These are phyloP conservation scores for Talaromyces sp. DNA, from an alignment of 2,329 filamentous ascomycete genomes.

Conservation along the genomic window DNA sequence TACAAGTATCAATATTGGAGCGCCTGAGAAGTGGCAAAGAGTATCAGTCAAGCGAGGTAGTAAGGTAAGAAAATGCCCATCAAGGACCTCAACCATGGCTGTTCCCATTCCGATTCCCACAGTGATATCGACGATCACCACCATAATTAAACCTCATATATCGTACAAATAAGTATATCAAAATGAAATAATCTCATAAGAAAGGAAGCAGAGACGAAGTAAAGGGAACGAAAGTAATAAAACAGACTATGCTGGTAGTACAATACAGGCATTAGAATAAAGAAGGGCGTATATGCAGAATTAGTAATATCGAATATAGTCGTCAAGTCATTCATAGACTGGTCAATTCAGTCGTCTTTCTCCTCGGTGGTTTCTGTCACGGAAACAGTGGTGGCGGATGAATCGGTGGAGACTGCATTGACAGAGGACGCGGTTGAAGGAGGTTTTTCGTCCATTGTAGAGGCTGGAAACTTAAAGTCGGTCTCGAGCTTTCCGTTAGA, in stretches of 20 bases:
- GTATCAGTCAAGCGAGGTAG: not conserved
- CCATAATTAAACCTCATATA: conserved; percentile 1
- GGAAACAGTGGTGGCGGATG: conserved; percentile 10
- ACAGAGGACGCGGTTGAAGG: conserved; percentile 5
- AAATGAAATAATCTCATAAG: not conserved
- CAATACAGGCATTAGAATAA: conserved; percentile 8
- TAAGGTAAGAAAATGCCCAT: not conserved
- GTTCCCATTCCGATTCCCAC: not conserved
- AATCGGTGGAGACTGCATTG: not conserved
- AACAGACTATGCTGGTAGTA: conserved; percentile 14
- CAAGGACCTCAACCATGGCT: not conserved
- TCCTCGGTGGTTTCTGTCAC: conserved; percentile 14
- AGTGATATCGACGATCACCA: not conserved
- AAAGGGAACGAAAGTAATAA: not conserved
- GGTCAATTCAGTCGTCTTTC: conserved; percentile 13
- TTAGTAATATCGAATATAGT: conserved; percentile 10
- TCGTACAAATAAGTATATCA: conserved; percentile 4
- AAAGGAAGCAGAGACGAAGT: not conserved
- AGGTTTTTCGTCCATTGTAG: not conserved
- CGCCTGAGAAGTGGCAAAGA: not conserved
- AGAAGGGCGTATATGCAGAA: conserved; percentile 1
- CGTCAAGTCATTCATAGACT: conserved; percentile 14
- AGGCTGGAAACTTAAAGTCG: conserved; percentile 1
- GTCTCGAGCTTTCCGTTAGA: not conserved
- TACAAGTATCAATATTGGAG: not conserved